Evolutionary conservation across 164 flowering plant genomes (phyloP).

Genomic region (Stephania japonica): DNA sequence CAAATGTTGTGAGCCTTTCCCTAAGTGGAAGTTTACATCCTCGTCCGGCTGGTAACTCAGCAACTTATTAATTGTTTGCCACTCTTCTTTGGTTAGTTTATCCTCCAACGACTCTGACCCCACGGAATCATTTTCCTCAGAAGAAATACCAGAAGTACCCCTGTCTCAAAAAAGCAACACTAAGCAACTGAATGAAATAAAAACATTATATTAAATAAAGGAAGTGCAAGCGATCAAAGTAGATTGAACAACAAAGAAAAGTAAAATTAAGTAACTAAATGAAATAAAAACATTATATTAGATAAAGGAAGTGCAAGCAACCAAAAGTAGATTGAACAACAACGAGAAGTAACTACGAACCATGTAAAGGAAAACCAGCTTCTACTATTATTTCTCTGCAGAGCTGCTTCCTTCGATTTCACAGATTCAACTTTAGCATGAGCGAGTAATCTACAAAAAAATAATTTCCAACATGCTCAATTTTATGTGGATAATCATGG

Average conservation of each 20-base stretch:
- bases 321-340: not conserved
- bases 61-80: slow-evolving; percentile 86
- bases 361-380: slow-evolving; percentile 92
- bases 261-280: not conserved
- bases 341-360: slow-evolving; percentile 34
- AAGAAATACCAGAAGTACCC: slow-evolving; percentile 43
- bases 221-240: not conserved
- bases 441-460: slow-evolving; percentile 74
- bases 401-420: slow-evolving; percentile 85
- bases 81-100: slow-evolving; percentile 83
- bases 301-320: not conserved
- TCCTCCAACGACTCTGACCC: slow-evolving; percentile 43
- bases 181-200: not conserved
- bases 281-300: not conserved
- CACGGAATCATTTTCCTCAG: slow-evolving; percentile 36
- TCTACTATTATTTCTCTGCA: slow-evolving; percentile 46
- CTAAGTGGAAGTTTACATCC: slow-evolving; percentile 40
- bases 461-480: slow-evolving; percentile 10
- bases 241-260: not conserved
- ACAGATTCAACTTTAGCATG: slow-evolving; percentile 96
- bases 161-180: slow-evolving; percentile 28
- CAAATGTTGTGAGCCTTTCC: slow-evolving; percentile 71
- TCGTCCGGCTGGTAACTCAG: slow-evolving; percentile 87
- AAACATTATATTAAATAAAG: not conserved
- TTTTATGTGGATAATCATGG: not conserved